Percentiles rank a stretch among this genome's conserved stretches.
Conservation (phyloP, 306 rosid species). For the Castanea crenata region DNA sequence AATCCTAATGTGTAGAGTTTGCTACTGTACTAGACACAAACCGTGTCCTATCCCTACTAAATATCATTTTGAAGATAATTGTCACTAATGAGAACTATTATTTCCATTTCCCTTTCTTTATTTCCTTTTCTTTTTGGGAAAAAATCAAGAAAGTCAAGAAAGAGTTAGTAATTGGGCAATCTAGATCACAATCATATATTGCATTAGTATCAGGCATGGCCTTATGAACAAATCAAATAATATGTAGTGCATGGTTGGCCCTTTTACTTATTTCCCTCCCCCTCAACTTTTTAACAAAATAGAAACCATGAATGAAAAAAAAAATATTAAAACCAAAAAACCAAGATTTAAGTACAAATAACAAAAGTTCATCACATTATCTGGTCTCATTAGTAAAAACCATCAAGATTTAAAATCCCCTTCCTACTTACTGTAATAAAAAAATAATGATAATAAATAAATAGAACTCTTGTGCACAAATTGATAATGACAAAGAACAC, state of each 20-base stretch:
- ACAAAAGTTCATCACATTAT: too few species aligned
- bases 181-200: slow-evolving; percentile 15
- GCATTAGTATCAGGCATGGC: background rate
- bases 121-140: background rate
- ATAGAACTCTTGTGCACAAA: background rate
- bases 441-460: background rate
- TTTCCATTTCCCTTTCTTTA: background rate
- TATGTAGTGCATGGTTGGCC: background rate
- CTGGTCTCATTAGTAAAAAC: too few species aligned
- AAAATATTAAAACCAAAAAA: background rate
- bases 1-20: too few species aligned
- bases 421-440: too few species aligned
- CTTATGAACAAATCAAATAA: slow-evolving; percentile 11
- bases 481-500: background rate
- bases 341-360: too few species aligned
- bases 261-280: slow-evolving; percentile 11
- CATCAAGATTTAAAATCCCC: too few species aligned
- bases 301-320: background rate
- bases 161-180: slow-evolving; percentile 13
- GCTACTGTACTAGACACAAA: too few species aligned
- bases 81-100: background rate
- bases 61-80: background rate
- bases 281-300: background rate
- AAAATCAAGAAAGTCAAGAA: slow-evolving; percentile 21
- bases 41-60: background rate